Evolutionary conservation across 2,329 filamentous ascomycete species (phyloP), one percentile per base, ranked within the genome.

Genomic region (Gliomastix tumulicola): DNA sequence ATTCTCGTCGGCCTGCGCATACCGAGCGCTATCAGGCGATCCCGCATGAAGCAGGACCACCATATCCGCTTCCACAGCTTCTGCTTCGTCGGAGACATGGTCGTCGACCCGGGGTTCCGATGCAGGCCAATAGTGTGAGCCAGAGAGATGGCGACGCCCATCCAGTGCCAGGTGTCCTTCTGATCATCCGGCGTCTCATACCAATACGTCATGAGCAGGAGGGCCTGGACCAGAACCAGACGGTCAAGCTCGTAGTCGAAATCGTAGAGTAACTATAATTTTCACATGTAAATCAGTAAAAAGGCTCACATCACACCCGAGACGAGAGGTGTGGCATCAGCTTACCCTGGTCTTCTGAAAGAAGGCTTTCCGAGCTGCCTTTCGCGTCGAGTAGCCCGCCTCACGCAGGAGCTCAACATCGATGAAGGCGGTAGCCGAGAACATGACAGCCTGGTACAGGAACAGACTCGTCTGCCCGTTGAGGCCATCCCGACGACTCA

Each of bases 81-180:
- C 54, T 88, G 84, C 51, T 85, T 83, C 36, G 76, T 71, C 4
- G 66, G 60, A 27, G 84, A 74, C 75, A 95, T 87, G 48, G 76
- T 81, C 8, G 85, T 88, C 39, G 81, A 83, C 16, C 64, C 67
- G 3, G 88, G 88, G 50, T 95, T 86, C 44, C 89, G 84, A 59
- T 97, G 88, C 15, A 96, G 71, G 6, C 90, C 89, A 45, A 96
- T 95, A 11, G 89, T 95, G 58, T 95, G 88, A 36, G 88, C 89
- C 32, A 96, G 69, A 11, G 89, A 95, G 41, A 94, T 86, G 30
- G 89, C 90, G 25, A 96, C 87, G 15, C 90, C 90, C 86, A 96
- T 94, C 90, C 89, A 96, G 56, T 96, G 89, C 86, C 90, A 96
- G 32, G 89, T 96, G 57, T 96, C 90, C 60, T 96, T 96, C 55